A percentile compares a stretch with the other conserved stretches of the same genome.
Evolutionary conservation across 176 grass and related monocot species (phyloP).

Genomic region (Thalia dealbata): DNA sequence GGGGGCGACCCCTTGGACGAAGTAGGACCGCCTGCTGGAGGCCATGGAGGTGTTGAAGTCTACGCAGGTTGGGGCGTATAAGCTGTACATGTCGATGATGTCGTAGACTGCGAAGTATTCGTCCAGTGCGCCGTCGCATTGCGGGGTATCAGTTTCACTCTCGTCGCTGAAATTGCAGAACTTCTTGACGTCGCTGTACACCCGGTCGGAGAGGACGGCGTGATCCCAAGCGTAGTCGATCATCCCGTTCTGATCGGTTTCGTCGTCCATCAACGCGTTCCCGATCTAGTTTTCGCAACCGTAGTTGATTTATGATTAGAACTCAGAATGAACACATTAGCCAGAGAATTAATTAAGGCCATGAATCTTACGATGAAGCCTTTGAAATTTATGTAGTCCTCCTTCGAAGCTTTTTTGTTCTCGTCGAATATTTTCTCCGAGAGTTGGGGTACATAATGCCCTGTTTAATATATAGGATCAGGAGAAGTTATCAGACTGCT

Average conservation of each 20-base stretch:
- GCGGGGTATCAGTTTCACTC: not conserved
- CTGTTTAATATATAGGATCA: not conserved
- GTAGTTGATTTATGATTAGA: too few relatives aligned
- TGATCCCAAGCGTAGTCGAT: slow-evolving; percentile 45
- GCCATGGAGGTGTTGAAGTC: not conserved
- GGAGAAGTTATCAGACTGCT: not conserved
- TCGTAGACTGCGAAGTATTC: slow-evolving; percentile 25
- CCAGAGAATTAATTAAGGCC: not conserved
- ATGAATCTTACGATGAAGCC: slow-evolving; percentile 30
- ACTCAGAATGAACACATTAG: too few relatives aligned
- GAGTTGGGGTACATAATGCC: slow-evolving; percentile 47
- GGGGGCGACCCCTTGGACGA: not conserved
- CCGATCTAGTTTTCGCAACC: slow-evolving; percentile 26
- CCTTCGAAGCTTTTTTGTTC: slow-evolving; percentile 22
- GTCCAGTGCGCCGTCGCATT: slow-evolving; percentile 12
- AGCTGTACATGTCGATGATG: slow-evolving; percentile 48
- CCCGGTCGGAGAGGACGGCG: slow-evolving; percentile 40
- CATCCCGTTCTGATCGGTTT: slow-evolving; percentile 32
- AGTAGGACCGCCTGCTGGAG: not conserved
- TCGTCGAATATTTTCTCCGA: slow-evolving; percentile 36
- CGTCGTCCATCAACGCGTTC: slow-evolving; percentile 43
- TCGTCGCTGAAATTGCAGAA: slow-evolving; percentile 34
- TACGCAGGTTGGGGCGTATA: slow-evolving; percentile 22
- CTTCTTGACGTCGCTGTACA: slow-evolving; percentile 29
- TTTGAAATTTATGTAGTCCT: slow-evolving; percentile 40